Percentiles rank a stretch among this genome's conserved stretches.
phyloP scores from a whole-genome alignment of 2,329 filamentous ascomycete species.

The Fusarium torreyae region DNA sequence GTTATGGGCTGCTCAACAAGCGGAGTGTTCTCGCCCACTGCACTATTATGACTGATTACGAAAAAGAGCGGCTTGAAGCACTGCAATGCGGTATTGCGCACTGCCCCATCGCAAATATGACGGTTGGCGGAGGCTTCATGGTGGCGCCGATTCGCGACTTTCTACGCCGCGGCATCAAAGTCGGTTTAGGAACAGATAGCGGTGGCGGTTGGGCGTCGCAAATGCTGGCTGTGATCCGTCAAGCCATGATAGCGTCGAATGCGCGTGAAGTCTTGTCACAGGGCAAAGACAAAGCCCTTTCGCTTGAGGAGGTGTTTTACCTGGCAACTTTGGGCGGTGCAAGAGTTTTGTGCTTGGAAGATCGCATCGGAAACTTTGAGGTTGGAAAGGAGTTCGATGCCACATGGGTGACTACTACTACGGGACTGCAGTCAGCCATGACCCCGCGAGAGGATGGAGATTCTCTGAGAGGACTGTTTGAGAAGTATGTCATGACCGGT shows the following conservation, averaged over 20 bases:
- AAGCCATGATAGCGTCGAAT: conserved; percentile 28
- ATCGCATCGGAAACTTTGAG: conserved; percentile 8
- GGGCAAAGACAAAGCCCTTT: conserved; percentile 20
- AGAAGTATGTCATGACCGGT: conserved; percentile 30
- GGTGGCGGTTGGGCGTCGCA: conserved; percentile 30
- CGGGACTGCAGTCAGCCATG: conserved; percentile 15
- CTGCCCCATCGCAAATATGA: conserved; percentile 31
- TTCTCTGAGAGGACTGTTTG: conserved; percentile 9
- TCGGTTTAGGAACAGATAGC: conserved; percentile 18
- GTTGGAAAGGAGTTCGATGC: conserved; percentile 31
- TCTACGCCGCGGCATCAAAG: conserved; percentile 10
- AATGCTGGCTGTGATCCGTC: conserved; percentile 21
- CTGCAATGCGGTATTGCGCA: conserved; percentile 3
- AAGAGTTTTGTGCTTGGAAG: conserved; percentile 6
- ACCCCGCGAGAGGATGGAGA: conserved; percentile 10
- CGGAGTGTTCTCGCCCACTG: conserved; percentile 24
- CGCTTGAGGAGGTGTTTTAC: conserved; percentile 20
- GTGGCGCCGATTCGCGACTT: conserved; percentile 24
- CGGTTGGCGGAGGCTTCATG: conserved; percentile 23
- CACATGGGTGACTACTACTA: conserved; percentile 6
- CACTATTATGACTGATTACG: conserved; percentile 29
- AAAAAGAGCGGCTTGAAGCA: background rate
- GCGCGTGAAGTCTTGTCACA: conserved; percentile 5
- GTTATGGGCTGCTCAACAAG: conserved; percentile 18
- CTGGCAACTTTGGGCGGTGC: conserved; percentile 14